These are phyloP conservation scores for Chaetomidium leptoderma DNA, from an alignment of 495 filamentous ascomycete species.

Conservation along the genomic window DNA sequence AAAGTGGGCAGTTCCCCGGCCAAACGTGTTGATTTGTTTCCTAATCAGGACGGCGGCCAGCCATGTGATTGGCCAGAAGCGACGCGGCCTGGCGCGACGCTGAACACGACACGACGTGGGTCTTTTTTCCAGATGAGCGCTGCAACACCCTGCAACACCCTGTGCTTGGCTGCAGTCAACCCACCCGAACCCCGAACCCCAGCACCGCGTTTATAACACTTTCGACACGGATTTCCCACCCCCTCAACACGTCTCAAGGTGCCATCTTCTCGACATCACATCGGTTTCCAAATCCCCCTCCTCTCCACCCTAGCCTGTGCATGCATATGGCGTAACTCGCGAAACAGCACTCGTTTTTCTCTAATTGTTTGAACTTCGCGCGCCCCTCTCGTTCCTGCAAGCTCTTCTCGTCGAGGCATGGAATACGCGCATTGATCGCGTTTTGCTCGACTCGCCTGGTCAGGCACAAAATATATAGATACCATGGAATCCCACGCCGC, in stretches of 20 bases:
- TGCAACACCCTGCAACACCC: too few species aligned
- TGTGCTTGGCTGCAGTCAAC: too few species aligned
- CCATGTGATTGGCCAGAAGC: slow-evolving; percentile 20
- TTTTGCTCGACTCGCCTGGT: background rate
- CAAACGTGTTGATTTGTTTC: slow-evolving; percentile 26
- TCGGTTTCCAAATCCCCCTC: background rate
- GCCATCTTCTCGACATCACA: background rate
- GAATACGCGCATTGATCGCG: background rate
- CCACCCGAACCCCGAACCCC: too few species aligned
- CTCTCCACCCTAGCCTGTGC: background rate
- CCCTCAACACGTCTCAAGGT: too few species aligned
- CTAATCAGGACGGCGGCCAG: slow-evolving; percentile 15
- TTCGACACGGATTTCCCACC: too few species aligned
- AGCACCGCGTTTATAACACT: too few species aligned
- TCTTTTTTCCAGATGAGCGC: background rate
- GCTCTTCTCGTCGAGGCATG: background rate
- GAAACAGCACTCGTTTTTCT: background rate
- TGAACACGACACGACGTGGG: slow-evolving; percentile 23
- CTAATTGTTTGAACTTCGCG: background rate
- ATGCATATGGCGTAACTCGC: background rate
- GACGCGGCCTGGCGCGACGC: slow-evolving; percentile 22
- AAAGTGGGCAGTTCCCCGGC: background rate
- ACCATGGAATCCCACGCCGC: background rate
- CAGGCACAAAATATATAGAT: background rate
- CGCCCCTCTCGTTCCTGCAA: background rate